Evolutionary conservation across 2,329 filamentous ascomycete genomes (phyloP), one percentile per base, ranked within the genome.

Genomic region (Talaromyces sp.): DNA sequence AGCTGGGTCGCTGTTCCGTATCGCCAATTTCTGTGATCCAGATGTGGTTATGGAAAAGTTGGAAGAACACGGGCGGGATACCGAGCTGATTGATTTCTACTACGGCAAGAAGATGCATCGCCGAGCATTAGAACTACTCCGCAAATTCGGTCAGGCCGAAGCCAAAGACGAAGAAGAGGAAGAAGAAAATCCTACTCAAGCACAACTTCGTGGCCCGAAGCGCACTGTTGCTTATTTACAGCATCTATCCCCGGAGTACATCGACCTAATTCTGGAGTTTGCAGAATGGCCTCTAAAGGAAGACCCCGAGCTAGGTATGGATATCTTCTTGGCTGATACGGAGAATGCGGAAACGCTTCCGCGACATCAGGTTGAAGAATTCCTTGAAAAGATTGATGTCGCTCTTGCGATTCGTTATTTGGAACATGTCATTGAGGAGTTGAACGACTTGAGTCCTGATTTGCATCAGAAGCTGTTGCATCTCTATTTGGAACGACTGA

Each of bases 11-110:
- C 85, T 99, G 0, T 98, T 99, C 80, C 92, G 95, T 27, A 92
- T 98, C 61, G 90, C 93, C 74, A 99, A 99, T 76, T 98, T 97
- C 75, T 98, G 95, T 76, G 94, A 99, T 72, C 94, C 95, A 0
- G 90, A 92, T 34, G 95, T 98, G 2, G 94, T 99, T 25, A 95
- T 97, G 74, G 91, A 97, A 77, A 93, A 93, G 72, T 82, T 99
- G 4, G 88, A 97, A 67, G 92, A 97, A 75, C 92, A 89, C 47
- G 91, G 91, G 65, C 88, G 93, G 36, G 97, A 96, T 77, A 94
- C 90, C 61, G 94, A 98, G 78, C 82, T 99, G 1, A 93, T 99
- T n/a, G 94, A 98, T 76, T 99, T 99, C 75, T 89, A 98, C 70
- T 92, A 96, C 72, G 95, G 95, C 68, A 99, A 99, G 80, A 93